phyloP scores from a whole-genome alignment of 495 filamentous ascomycete species.

The Neurospora sp. region DNA sequence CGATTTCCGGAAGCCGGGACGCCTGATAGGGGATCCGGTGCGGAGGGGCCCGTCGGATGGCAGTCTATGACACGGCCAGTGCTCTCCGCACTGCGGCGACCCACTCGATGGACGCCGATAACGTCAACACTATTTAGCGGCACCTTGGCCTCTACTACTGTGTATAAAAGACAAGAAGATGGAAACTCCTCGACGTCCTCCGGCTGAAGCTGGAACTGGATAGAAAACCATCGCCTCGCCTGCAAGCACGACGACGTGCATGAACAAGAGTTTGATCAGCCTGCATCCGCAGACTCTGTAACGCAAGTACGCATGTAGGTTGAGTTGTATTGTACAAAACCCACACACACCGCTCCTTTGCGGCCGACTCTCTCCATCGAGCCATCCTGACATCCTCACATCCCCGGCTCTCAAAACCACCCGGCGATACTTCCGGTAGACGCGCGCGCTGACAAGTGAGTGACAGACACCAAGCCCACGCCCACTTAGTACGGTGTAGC shows the following conservation, averaged over 20 bases:
- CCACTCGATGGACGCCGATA: background rate
- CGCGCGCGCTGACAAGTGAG: background rate
- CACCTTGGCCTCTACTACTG: background rate
- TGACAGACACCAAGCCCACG: background rate
- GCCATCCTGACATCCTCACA: background rate
- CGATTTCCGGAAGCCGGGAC: background rate
- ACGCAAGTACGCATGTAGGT: constrained; percentile 1
- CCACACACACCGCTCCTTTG: background rate
- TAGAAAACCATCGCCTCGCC: background rate
- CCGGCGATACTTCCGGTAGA: background rate
- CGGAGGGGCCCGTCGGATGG: background rate
- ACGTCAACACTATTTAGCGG: background rate
- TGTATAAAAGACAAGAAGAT: background rate
- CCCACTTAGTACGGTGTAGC: background rate
- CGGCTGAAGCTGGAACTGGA: background rate
- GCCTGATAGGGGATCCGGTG: background rate
- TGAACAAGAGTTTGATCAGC: background rate
- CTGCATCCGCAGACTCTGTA: background rate
- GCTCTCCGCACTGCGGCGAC: background rate
- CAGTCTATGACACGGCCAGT: background rate
- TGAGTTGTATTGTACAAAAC: background rate
- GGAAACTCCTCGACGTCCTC: background rate
- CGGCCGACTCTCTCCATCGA: background rate
- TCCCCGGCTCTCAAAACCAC: background rate
- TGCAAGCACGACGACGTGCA: background rate